Percentiles rank a stretch among this genome's conserved stretches.
These are phyloP conservation scores for Candida xyloterini DNA, from an alignment of 805 yeast species.

Conservation along the genomic window DNA sequence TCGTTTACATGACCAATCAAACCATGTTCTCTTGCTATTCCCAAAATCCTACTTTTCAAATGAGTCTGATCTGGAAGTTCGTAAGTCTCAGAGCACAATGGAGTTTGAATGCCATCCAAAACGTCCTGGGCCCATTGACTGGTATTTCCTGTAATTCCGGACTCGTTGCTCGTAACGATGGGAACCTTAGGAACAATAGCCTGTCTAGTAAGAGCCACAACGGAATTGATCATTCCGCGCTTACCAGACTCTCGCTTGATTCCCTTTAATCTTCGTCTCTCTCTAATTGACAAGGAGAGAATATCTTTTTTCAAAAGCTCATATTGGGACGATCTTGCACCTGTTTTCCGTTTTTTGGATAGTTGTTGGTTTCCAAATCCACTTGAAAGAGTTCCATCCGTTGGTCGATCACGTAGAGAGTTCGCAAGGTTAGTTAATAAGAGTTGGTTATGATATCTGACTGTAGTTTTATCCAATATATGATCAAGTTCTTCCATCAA, in stretches of 20 bases:
- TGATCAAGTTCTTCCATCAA: constrained; percentile 55
- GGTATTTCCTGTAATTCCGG: constrained; percentile 38
- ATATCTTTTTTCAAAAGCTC: constrained; percentile 82
- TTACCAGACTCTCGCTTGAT: constrained; percentile 83
- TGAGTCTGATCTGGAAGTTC: constrained; percentile 80
- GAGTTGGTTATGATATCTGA: constrained; percentile 77
- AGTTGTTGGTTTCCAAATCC: constrained; percentile 44
- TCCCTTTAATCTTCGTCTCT: constrained; percentile 77
- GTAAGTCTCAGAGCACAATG: constrained; percentile 70
- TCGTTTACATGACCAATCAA: constrained; percentile 74
- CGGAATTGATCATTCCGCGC: constrained; percentile 66
- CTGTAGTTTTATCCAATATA: constrained; percentile 48
- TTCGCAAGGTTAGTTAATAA: constrained; percentile 81
- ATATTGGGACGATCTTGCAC: constrained; percentile 64
- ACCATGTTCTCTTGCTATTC: constrained; percentile 88
- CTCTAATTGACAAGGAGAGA: constrained; percentile 79
- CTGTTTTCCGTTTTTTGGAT: constrained; percentile 40
- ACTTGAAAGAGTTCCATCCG: constrained; percentile 46
- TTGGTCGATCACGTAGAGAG: constrained; percentile 72
- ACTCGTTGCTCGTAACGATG: constrained; percentile 44
- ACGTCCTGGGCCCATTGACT: constrained; percentile 92
- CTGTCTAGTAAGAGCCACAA: constrained; percentile 66
- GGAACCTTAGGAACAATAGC: constrained; percentile 84
- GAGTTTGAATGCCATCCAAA: constrained; percentile 77
- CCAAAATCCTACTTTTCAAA: constrained; percentile 65